These are phyloP conservation scores for Talaromyces sp. DNA, from an alignment of 2,329 filamentous ascomycete species.

Conservation along the genomic window DNA sequence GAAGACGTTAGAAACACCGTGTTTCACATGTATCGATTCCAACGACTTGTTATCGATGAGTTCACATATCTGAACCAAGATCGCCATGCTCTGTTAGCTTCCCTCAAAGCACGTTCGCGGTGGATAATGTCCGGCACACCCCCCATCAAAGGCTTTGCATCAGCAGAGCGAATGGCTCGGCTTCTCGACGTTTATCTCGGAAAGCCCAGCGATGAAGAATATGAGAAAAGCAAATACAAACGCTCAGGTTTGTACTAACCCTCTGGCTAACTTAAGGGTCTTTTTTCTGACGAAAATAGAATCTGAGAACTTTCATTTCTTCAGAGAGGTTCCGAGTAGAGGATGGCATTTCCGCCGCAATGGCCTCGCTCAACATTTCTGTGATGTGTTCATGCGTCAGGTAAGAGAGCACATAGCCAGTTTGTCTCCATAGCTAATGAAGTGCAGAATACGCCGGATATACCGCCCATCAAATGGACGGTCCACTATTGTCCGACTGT, in stretches of 20 bases:
- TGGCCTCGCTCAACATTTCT: conserved; percentile 54
- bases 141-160: conserved; percentile 56
- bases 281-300: conserved; percentile 32
- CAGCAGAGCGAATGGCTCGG: conserved; percentile 59
- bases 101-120: conserved; percentile 51
- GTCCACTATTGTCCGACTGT: conserved; percentile 47
- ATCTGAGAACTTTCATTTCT: conserved; percentile 58
- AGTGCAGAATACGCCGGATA: conserved; percentile 42
- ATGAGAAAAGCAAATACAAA: conserved; percentile 44
- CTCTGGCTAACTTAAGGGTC: not conserved
- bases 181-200: conserved; percentile 58
- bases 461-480: conserved; percentile 46
- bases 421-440: conserved; percentile 1
- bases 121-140: conserved; percentile 67
- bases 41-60: conserved; percentile 63
- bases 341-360: conserved; percentile 55
- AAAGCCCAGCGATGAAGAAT: conserved; percentile 48
- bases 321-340: conserved; percentile 50
- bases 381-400: conserved; percentile 54
- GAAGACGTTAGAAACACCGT: conserved; percentile 36
- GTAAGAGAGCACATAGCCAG: conserved; percentile 4
- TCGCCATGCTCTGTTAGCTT: conserved; percentile 45
- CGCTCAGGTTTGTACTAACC: conserved; percentile 35
- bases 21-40: conserved; percentile 62
- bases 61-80: conserved; percentile 57